Base-by-base conservation (phyloP, 257 asterid species). In the Eucommia ulmoides region DNA sequence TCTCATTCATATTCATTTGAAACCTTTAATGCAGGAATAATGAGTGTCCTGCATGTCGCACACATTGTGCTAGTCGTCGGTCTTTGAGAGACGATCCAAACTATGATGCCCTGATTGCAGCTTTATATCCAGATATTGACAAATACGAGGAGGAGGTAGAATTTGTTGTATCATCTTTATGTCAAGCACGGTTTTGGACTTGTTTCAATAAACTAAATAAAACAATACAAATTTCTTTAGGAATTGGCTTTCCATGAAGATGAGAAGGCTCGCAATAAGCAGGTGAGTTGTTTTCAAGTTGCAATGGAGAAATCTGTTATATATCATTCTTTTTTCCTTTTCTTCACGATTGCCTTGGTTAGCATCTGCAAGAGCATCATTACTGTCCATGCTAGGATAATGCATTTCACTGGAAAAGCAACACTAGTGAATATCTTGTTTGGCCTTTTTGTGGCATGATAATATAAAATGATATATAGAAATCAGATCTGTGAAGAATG, bases 51-150 rank as follows among this genome's bases (percentile, higher is more conserved):
- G 93, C 98, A 73, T 91, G 98, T 75, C 96, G 98, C 59, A 86
- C 98, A 23, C 98, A 86, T 69, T 91, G 98, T 72, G 98, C 98
- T 52, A 91, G 98, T 79, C 95, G 98, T 55, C 92, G 96, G 60
- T 91, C 98, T 65, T 64, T 86, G 73, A 81, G 98, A 66, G 96
- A 91, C 69, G 98, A 91, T 74, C 98, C 98, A 24, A 91, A 86
- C 69, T 91, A 82, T 79, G 96, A 91, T 75, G 81, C 93, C 42
- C 76, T 91, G 12, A 91, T 91, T 69, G 79, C 94, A 21, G 67
- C 77, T 68, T 47, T 91, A 51, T 91, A 85, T 72, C 98, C 96
- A 6, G 93, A 91, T 66, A 86, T 91, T 55, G 98, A 91, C 62
- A 79, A 83, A 69, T 91, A 76, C 5, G 98, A 91, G 80, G 92